These are phyloP conservation scores for Neocucurbitaria cava DNA, from an alignment of 2,329 filamentous ascomycete species.

Conservation along the genomic window DNA sequence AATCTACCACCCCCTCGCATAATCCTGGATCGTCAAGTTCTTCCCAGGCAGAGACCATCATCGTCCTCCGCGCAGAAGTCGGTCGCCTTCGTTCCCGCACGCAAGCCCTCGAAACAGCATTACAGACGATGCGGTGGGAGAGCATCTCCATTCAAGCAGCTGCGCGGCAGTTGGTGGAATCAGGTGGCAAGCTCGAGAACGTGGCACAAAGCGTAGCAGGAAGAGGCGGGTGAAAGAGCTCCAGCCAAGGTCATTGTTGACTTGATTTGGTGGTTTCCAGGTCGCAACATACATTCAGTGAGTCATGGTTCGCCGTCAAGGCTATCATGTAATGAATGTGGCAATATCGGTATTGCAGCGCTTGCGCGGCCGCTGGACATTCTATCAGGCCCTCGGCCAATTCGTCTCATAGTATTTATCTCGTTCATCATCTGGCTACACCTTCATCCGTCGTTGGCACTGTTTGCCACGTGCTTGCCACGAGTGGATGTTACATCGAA, in stretches of 20 bases:
- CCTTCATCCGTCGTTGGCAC: background rate
- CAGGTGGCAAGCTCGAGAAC: constrained; percentile 33
- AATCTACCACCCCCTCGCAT: constrained; percentile 7
- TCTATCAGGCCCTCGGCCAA: background rate
- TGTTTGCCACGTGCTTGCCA: background rate
- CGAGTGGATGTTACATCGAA: background rate
- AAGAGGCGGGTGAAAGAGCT: constrained; percentile 1
- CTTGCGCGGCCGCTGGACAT: background rate
- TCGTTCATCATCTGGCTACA: background rate
- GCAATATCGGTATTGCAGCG: background rate
- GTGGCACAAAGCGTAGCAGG: constrained; percentile 13
- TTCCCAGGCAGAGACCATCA: constrained; percentile 35
- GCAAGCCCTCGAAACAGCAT: constrained; percentile 32
- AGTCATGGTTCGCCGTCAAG: background rate
- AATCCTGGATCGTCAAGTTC: constrained; percentile 1
- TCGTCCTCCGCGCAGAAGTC: constrained; percentile 41
- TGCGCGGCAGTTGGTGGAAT: constrained; percentile 33
- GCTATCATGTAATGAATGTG: background rate
- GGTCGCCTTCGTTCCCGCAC: constrained; percentile 37
- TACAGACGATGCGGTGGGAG: constrained; percentile 37
- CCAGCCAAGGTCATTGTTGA: background rate
- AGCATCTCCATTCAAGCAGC: constrained; percentile 37
- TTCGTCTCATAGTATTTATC: background rate
- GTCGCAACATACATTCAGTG: background rate
- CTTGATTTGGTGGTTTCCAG: background rate